Evolutionary conservation across 148 eudicot species (phyloP).

Genomic region (Rhododendron kiyosumense): DNA sequence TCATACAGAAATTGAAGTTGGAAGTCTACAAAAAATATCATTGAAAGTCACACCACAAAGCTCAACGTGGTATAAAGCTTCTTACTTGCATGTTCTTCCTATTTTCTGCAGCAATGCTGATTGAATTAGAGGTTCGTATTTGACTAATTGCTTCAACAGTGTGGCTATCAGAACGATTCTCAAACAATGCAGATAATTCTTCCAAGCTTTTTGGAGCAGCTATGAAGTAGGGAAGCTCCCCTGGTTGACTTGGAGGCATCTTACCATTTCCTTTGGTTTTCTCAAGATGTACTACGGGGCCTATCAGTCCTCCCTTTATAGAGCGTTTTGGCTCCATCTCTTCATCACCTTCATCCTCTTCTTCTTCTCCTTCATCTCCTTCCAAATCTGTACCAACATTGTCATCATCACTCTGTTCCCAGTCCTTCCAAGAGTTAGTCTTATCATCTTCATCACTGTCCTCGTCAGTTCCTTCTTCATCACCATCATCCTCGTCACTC

Average conservation of each 20-base stretch:
- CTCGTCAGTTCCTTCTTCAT: constrained; percentile 46
- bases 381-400: constrained; percentile 30
- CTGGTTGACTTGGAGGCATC: constrained; percentile 18
- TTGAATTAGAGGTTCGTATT: constrained; percentile 73
- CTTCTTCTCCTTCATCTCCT: constrained; percentile 17
- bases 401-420: constrained; percentile 98
- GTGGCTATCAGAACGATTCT: constrained; percentile 58
- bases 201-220: constrained; percentile 74
- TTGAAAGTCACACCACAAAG: background rate
- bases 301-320: constrained; percentile 25
- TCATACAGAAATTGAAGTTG: background rate
- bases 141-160: constrained; percentile 70
- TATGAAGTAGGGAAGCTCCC: constrained; percentile 81
- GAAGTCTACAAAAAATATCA: background rate
- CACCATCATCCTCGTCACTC: constrained; percentile 37
- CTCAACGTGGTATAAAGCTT: constrained; percentile 4
- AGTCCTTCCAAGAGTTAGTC: constrained; percentile 58
- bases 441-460: constrained; percentile 29
- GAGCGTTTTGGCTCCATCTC: constrained; percentile 20
- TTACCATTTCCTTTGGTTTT: constrained; percentile 25
- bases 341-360: background rate
- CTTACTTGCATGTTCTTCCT: constrained; percentile 90
- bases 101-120: constrained; percentile 77
- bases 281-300: constrained; percentile 6
- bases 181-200: constrained; percentile 52